phyloP scores from a whole-genome alignment of 2,329 filamentous ascomycete species.

The Aspergillus floridensis region DNA sequence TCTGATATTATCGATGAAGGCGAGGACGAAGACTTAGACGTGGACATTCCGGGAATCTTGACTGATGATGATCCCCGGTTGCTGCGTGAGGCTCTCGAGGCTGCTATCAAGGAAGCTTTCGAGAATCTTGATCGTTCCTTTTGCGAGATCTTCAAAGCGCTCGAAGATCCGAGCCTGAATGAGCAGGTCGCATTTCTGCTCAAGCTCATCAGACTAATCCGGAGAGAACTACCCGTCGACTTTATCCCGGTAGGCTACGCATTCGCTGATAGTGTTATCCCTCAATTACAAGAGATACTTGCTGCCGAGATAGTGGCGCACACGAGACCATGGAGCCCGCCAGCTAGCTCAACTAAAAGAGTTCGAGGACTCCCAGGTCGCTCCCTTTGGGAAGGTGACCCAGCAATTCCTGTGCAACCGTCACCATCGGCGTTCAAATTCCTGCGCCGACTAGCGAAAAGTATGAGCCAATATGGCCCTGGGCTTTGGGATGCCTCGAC shows the following conservation, averaged over 20 bases:
- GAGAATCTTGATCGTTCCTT: constrained; percentile 49
- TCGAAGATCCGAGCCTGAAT: constrained; percentile 48
- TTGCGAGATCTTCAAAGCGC: constrained; percentile 47
- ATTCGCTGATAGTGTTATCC: constrained; percentile 62
- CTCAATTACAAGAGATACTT: constrained; percentile 63
- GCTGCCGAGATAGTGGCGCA: constrained; percentile 51
- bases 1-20: constrained; percentile 40
- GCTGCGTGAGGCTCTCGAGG: constrained; percentile 59
- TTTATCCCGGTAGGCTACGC: constrained; percentile 39
- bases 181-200: constrained; percentile 62
- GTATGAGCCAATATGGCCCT: constrained; percentile 68
- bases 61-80: constrained; percentile 69
- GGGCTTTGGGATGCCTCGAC: constrained; percentile 80
- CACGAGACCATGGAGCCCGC: constrained; percentile 44
- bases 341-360: constrained; percentile 46
- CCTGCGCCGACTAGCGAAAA: constrained; percentile 60
- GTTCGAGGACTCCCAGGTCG: constrained; percentile 57
- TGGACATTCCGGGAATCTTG: constrained; percentile 48
- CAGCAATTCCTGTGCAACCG: constrained; percentile 72
- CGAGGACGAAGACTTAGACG: constrained; percentile 38
- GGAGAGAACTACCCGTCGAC: constrained; percentile 59
- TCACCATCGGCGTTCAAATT: constrained; percentile 73
- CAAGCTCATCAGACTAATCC: constrained; percentile 71
- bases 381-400: constrained; percentile 76
- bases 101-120: constrained; percentile 58